A percentile compares a stretch with the other conserved stretches of the same genome.
Evolutionary conservation across 202 grass and related monocot genomes (phyloP).

Genomic region (Carex arenaria): DNA sequence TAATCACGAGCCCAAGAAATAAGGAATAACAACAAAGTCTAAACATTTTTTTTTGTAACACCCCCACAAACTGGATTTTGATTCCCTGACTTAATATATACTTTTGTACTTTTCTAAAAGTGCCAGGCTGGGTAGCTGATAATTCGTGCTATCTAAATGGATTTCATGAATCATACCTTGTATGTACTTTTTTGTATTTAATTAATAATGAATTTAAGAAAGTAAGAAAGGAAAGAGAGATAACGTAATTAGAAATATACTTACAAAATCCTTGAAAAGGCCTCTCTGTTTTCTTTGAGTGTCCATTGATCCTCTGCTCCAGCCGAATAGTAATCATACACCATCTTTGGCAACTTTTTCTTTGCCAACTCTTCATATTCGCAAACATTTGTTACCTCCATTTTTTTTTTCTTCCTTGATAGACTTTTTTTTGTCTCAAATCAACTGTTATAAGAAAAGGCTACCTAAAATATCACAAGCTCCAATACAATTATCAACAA

Average conservation of each 20-base stretch:
- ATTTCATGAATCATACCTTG: not conserved
- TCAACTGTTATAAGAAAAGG: not conserved
- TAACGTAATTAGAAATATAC: slow-evolving; percentile 22
- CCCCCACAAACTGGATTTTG: not conserved
- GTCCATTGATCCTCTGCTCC: slow-evolving; percentile 95
- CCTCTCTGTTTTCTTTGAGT: slow-evolving; percentile 80
- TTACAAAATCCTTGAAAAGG: slow-evolving; percentile 96
- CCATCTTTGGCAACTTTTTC: slow-evolving; percentile 83
- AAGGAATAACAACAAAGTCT: not conserved
- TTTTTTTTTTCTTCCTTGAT: slow-evolving; percentile 15
- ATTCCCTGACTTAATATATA: not conserved
- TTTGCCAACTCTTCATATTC: slow-evolving; percentile 76
- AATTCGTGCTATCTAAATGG: not conserved
- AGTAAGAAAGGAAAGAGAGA: not conserved
- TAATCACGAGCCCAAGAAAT: not conserved
- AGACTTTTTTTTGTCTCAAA: not conserved
- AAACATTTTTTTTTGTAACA: not conserved
- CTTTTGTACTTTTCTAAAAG: not conserved
- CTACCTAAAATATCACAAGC: not conserved
- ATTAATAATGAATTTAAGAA: not conserved
- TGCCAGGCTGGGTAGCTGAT: not conserved
- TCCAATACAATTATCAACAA: not conserved
- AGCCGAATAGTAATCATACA: slow-evolving; percentile 88
- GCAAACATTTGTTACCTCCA: slow-evolving; percentile 87
- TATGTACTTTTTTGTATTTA: not conserved